These are phyloP conservation scores for Bacterosira constricta DNA, from an alignment of 108 stramenopile genomes.

Conservation along the genomic window DNA sequence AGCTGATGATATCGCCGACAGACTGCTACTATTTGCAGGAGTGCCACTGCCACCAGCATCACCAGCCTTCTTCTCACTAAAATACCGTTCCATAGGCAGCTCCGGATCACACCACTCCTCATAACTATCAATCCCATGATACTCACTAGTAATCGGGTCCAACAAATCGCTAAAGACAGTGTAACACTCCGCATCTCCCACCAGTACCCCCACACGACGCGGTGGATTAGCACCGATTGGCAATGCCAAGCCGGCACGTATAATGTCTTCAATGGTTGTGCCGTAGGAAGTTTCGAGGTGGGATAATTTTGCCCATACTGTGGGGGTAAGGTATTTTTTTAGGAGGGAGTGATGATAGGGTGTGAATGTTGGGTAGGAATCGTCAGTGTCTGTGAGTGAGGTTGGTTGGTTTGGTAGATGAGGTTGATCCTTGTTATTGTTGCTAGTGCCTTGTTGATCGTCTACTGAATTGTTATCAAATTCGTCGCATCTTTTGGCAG, in stretches of 20 bases:
- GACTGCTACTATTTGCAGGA: no score
- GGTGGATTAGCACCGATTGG: constrained; percentile 84
- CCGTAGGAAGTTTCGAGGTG: constrained; percentile 55
- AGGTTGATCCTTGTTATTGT: no score
- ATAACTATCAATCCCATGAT: constrained; percentile 49
- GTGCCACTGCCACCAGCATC: not conserved
- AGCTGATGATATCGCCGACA: no score
- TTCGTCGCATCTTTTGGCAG: no score
- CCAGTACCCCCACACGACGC: constrained; percentile 79
- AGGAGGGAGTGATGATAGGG: constrained; percentile 57
- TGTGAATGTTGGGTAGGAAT: constrained; percentile 50
- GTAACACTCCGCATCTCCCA: constrained; percentile 91
- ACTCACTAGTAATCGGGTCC: constrained; percentile 77
- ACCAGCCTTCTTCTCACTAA: not conserved
- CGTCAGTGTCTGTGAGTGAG: constrained; percentile 1
- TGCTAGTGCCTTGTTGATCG: no score
- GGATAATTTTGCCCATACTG: constrained; percentile 59
- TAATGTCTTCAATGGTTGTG: constrained; percentile 74
- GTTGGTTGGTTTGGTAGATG: no score
- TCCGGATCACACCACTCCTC: constrained; percentile 49
- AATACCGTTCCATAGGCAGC: constrained; percentile 39
- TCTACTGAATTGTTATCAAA: no score
- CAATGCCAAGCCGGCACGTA: constrained; percentile 61
- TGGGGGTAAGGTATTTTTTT: constrained; percentile 72
- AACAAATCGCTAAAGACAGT: constrained; percentile 74